These are phyloP conservation scores for Hemisphaericaspora subhashii DNA, from an alignment of 1,139 yeast genomes.

Conservation along the genomic window DNA sequence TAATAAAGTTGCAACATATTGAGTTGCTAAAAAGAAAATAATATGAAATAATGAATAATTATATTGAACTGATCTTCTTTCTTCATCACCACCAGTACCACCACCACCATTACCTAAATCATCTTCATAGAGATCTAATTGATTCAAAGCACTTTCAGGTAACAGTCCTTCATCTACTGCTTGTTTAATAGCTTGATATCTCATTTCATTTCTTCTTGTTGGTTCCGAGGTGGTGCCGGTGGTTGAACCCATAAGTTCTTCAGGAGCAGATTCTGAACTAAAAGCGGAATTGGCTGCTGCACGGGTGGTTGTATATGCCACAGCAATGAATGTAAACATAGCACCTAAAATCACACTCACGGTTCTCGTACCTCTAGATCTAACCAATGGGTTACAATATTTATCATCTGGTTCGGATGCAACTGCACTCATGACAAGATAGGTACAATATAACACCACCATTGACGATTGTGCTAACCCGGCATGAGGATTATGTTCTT, in stretches of 20 bases:
- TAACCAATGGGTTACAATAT: slow-evolving; percentile 84
- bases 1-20: slow-evolving; percentile 90
- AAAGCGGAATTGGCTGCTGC: slow-evolving; percentile 86
- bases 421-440: slow-evolving; percentile 88
- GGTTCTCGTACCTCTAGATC: slow-evolving; percentile 89
- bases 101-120: slow-evolving; percentile 37
- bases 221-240: slow-evolving; percentile 49
- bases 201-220: slow-evolving; percentile 64
- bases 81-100: slow-evolving; percentile 64
- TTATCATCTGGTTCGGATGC: slow-evolving; percentile 96
- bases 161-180: slow-evolving; percentile 94
- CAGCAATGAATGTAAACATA: slow-evolving; percentile 87
- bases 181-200: slow-evolving; percentile 85
- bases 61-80: slow-evolving; percentile 68
- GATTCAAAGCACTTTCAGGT: slow-evolving; percentile 87
- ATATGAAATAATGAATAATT: slow-evolving; percentile 87
- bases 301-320: slow-evolving; percentile 95
- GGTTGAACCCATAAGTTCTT: background rate
- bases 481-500: slow-evolving; percentile 91
- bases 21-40: slow-evolving; percentile 92
- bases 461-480: slow-evolving; percentile 96
- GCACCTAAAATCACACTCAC: slow-evolving; percentile 89
- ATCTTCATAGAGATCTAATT: slow-evolving; percentile 59
- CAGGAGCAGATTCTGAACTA: slow-evolving; percentile 20
- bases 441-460: slow-evolving; percentile 93